Evolutionary conservation across 257 asterid species (phyloP), one percentile per base, ranked within the genome.

Genomic region (Scutellaria galericulata): DNA sequence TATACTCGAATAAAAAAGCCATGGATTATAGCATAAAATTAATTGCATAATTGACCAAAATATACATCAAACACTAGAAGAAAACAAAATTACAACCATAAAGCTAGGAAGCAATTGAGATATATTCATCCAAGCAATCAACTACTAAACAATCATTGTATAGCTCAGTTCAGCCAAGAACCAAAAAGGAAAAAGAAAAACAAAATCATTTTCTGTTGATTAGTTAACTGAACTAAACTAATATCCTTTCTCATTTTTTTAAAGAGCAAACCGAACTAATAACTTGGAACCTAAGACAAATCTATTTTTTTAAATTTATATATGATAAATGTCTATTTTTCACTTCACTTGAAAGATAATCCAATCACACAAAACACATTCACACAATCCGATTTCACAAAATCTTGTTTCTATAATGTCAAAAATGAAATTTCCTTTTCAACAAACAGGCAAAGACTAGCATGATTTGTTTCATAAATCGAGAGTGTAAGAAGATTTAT

Each of bases 291-390:
- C 60, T 52, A 62, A 67, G 68, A 58, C 37, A 50, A 54, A 57
- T 48, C 14, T 35, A 39, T 59, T 5, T 44, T 7, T 7, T 9
- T 4, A 44, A 44, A 50, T 46, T 2, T 31, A 40, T 10, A 45
- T 3, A 24, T 20, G 10, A 20, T 54, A 3, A 68, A 1, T 9
- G 12, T 7, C 67, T 15, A 58, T 18, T 5, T 5, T 20, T 40
- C 59, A 70, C 73, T 64, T 70, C 22, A 56, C 77, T 77, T 56
- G 6, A 69, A 70, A 68, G 66, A 27, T 20, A 69, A 47, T 37
- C 41, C 75, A 63, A 31, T n/a, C 3, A 20, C 15, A 69, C 9
- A 1, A 46, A 37, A 55, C 56, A 27, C 4, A 68, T 18, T 27
- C 46, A 15, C 24, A 40, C 31, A 44, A 31, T 31, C 37, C 37